Base-by-base conservation (phyloP, 1,139 yeast species). In the Yamadazyma aaseri region DNA sequence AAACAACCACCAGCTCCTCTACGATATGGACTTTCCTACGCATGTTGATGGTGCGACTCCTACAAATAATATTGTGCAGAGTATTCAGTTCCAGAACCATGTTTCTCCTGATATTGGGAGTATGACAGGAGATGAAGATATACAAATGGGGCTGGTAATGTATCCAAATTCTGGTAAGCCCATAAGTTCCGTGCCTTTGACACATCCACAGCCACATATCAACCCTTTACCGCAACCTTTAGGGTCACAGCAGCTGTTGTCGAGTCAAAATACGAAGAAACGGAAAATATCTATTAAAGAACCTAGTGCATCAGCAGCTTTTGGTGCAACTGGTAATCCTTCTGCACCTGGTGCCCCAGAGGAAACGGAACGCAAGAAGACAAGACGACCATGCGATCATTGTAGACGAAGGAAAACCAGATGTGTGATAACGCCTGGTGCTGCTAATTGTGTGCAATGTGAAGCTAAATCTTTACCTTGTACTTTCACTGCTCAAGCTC, bases 391-490 rank as follows among this genome's bases (percentile, higher is more conserved):
- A 1, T 82, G 90, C 53, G 86, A 80, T 49, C 85, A 79, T 47
- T 82, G 90, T 54, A 64, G 86, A 35, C 63, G 84, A 38, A 61
- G 82, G 34, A 80, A 79, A 47, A 78, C 76, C 17, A 77, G 78
- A 49, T 82, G 92, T 61, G 79, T 80, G 5, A 60, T 74, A 45
- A 65, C 74, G 1, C 81, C 86, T 2, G 77, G 74, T 28, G 58
- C 78, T 11, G 62, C 68, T 31, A 76, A 73, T 44, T 82, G 90
- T 54, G 75, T 75, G 16, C 82, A 79, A 50, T 83, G 92, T 58
- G 87, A 81, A 50, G 59, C 79, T 4, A 80, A 79, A 49, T 79
- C 81, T 3, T 56, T 81, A n/a, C 72, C 73, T 40, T 82, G 90
- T 53, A 77, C 86, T 0, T 80, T 71, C 49, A 49, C 57, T 2